Conservation (phyloP, 768 basidiomycete species). For the Tulasnella sp. region DNA sequence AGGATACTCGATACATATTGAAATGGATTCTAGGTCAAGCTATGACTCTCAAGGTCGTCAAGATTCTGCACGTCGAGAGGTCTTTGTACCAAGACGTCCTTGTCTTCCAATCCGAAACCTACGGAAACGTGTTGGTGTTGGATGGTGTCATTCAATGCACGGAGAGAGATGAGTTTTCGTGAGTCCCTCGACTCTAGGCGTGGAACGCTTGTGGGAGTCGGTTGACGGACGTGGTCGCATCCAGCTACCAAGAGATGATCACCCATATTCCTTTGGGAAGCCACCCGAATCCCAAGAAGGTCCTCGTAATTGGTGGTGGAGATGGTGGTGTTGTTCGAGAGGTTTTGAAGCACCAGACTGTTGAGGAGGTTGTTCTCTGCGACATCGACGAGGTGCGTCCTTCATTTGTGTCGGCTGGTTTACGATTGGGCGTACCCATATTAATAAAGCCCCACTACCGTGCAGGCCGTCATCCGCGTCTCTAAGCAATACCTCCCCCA, state of each 20-base stretch:
- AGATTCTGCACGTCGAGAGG: constrained; percentile 90
- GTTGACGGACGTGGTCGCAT: not conserved
- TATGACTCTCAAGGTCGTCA: constrained; percentile 93
- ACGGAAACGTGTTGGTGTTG: constrained; percentile 93
- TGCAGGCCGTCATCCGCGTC: constrained; percentile 86
- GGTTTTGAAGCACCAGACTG: constrained; percentile 87
- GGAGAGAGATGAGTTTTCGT: constrained; percentile 99
- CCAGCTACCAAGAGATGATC: constrained; percentile 98
- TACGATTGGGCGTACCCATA: too few species aligned
- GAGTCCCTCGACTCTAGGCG: constrained; percentile 36
- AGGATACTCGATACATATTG: not conserved
- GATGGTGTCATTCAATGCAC: constrained; percentile 97
- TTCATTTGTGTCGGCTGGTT: too few species aligned
- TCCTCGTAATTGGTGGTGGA: constrained; percentile 96
- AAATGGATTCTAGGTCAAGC: constrained; percentile 61
- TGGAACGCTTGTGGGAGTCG: not conserved
- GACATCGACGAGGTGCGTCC: constrained; percentile 89
- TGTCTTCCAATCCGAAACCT: constrained; percentile 93
- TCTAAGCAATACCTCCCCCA: constrained; percentile 91
- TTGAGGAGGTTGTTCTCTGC: constrained; percentile 89
- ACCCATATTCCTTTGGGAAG: constrained; percentile 92
- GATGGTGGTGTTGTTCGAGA: constrained; percentile 98
- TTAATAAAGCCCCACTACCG: not conserved
- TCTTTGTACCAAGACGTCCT: constrained; percentile 95
- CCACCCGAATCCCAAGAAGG: constrained; percentile 93